A percentile compares a stretch with the other conserved stretches of the same genome.
Conservation (phyloP, 2,329 filamentous ascomycete species). For the Madurella mycetomatis region DNA sequence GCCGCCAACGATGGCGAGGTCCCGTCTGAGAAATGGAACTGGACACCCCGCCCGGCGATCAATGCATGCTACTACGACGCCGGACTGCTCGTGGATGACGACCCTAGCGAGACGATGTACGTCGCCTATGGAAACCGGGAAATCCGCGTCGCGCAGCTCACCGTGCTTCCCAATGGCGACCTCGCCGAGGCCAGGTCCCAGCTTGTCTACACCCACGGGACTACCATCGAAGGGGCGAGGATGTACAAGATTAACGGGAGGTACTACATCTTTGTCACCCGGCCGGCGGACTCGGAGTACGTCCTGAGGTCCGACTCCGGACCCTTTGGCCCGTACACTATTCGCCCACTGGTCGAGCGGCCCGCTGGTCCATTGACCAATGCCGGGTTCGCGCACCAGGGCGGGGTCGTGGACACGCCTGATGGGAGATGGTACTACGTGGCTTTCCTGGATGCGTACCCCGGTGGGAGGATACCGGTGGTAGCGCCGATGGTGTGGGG, state of each 20-base stretch:
- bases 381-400: conserved; percentile 50
- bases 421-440: conserved; percentile 56
- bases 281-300: conserved; percentile 42
- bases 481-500: conserved; percentile 52
- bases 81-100: conserved; percentile 54
- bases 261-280: conserved; percentile 52
- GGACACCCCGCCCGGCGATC: conserved; percentile 9
- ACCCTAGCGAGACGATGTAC: conserved; percentile 49
- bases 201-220: conserved; percentile 40
- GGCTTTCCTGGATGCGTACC: conserved; percentile 52
- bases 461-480: conserved; percentile 53
- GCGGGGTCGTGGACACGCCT: conserved; percentile 49
- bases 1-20: conserved; percentile 37
- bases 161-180: conserved; percentile 35
- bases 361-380: conserved; percentile 41
- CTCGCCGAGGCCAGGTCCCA: conserved; percentile 41
- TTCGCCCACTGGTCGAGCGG: conserved; percentile 39
- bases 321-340: conserved; percentile 50
- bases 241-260: conserved; percentile 54
- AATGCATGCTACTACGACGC: conserved; percentile 52
- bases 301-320: conserved; percentile 44
- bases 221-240: conserved; percentile 46
- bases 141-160: conserved; percentile 49
- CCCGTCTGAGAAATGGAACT: conserved; percentile 29
- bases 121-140: conserved; percentile 49